Evolutionary conservation across 2,329 filamentous ascomycete species (phyloP).

Genomic region (Epichloe baconii): DNA sequence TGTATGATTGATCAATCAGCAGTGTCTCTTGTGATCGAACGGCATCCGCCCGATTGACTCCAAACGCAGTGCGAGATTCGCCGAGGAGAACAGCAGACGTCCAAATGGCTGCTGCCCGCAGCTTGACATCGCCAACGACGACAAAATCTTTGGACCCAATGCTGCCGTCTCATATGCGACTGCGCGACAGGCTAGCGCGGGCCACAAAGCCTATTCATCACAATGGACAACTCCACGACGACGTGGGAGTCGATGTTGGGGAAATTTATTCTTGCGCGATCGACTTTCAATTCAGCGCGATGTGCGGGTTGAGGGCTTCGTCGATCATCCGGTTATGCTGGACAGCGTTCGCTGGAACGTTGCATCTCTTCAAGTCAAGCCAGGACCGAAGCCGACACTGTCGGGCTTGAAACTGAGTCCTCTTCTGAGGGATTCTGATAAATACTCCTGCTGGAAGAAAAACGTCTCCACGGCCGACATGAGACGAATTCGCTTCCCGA

Average conservation of each 20-base stretch:
- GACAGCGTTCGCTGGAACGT: not conserved
- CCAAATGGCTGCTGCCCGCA: not conserved
- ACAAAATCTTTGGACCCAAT: not conserved
- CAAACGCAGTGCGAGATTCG: not conserved
- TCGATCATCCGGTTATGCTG: not conserved
- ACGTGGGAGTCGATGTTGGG: too few relatives aligned
- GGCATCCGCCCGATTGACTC: not conserved
- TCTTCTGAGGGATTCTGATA: not conserved
- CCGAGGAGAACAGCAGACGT: not conserved
- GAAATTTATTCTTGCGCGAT: too few relatives aligned
- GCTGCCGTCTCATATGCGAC: not conserved
- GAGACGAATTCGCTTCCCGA: too few relatives aligned
- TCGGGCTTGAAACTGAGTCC: not conserved
- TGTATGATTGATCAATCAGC: too few relatives aligned
- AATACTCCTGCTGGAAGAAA: not conserved
- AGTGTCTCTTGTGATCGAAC: too few relatives aligned
- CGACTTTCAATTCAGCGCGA: not conserved
- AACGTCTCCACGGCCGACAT: too few relatives aligned
- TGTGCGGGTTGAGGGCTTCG: not conserved
- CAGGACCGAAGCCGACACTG: not conserved
- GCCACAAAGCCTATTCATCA: not conserved
- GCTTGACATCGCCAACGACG: not conserved
- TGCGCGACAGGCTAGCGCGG: not conserved
- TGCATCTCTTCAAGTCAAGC: not conserved
- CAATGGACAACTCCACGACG: not conserved